phyloP scores from a whole-genome alignment of 306 rosid species.

The Styphnolobium japonicum region DNA sequence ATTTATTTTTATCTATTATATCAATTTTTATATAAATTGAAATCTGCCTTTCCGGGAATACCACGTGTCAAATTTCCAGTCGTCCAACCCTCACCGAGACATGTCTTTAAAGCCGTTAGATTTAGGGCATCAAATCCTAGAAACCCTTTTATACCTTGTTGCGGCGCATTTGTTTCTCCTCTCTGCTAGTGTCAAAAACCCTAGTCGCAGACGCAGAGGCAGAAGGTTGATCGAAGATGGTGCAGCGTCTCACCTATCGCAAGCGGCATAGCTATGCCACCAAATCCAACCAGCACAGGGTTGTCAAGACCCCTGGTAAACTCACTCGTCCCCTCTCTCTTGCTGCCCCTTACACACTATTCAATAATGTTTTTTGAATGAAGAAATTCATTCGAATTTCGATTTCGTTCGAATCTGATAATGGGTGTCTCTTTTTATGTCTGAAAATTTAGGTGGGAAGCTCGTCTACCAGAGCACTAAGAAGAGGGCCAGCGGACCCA shows the following conservation, averaged over 20 bases:
- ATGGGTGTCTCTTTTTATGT: background rate
- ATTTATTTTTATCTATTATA: too few relatives aligned
- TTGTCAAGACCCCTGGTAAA: slow-evolving; percentile 74
- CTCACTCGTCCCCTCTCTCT: background rate
- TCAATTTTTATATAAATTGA: too few relatives aligned
- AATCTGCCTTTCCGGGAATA: too few relatives aligned
- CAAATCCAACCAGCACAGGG: slow-evolving; percentile 71
- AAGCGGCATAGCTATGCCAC: slow-evolving; percentile 76
- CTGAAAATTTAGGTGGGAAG: slow-evolving; percentile 55
- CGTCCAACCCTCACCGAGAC: too few relatives aligned
- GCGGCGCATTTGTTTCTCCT: background rate
- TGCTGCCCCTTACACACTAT: background rate
- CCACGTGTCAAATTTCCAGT: too few relatives aligned
- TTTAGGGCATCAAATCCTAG: slow-evolving; percentile 25
- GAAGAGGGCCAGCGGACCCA: slow-evolving; percentile 81
- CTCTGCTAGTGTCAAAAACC: slow-evolving; percentile 30
- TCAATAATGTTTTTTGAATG: background rate
- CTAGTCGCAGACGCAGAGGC: slow-evolving; percentile 7
- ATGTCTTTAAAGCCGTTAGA: slow-evolving; percentile 11
- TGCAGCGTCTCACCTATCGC: slow-evolving; percentile 76
- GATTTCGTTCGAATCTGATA: background rate
- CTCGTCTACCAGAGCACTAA: slow-evolving; percentile 71
- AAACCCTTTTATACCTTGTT: background rate
- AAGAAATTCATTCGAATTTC: background rate
- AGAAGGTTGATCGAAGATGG: slow-evolving; percentile 42